Base-by-base conservation (phyloP, 2,329 filamentous ascomycete genomes). In the Trichoderma sp. region DNA sequence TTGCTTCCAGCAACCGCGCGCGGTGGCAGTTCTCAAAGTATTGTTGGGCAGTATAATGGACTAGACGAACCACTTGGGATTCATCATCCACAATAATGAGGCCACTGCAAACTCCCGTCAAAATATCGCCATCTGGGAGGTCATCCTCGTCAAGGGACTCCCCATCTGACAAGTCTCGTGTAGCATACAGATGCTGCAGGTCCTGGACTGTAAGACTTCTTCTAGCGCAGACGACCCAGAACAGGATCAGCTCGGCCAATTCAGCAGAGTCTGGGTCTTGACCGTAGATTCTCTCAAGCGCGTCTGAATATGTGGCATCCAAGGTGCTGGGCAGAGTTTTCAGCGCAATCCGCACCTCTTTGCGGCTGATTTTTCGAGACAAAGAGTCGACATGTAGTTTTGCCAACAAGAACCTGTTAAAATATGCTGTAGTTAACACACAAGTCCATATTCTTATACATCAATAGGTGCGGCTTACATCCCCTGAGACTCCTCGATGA, bases 1-100 rank as follows among this genome's bases (percentile, higher is more conserved):
- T 45, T n/a, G 57, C 57, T 19, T 17, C 29, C 13, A 22, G 2
- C 5, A 60, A n/a, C 25, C 19, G 42, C 7, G 15, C 15, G 10
- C n/a, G 37, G 29, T 60, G 57, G 9, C 27, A 48, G 15, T 34
- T 42, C 8, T 67, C 59, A 56, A 67, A 67, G 48, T 67, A 67
- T n/a, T 67, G 57, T 5, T 67, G 66, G 10, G 66, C 58, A n/a
- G 66, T 56, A 13, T 67, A 56, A 42, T 67, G 66, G 25, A 67
- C 66, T 22, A 56, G 50, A 45, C 66, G 66, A 25, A 67, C 50
- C 22, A 56, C 19, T 19, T 67, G 39, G 22, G 58, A 64, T 4
- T 64, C 45, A 2, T 12, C 19, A 50, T 67, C 66, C 22, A 67
- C 50, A 19, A 32, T 37, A 19, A 67, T 19, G n/a, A 67, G 59